Percentiles rank a stretch among this genome's conserved stretches.
Evolutionary conservation across 257 asterid species (phyloP).

Genomic region (Solanum chmielewskii): DNA sequence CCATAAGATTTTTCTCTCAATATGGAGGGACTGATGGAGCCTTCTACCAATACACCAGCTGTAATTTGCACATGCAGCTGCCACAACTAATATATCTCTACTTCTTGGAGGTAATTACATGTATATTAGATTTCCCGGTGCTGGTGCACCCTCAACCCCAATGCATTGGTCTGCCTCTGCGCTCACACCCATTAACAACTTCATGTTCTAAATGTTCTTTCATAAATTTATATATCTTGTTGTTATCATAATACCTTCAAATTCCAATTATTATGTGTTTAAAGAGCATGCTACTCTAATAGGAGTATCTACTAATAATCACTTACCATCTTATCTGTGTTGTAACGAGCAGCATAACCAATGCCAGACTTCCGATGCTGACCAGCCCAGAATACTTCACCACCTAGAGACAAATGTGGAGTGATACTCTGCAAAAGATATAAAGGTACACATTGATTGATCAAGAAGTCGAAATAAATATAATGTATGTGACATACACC

Average conservation of each 20-base stretch:
- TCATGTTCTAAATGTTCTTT: neutral
- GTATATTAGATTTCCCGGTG: neutral
- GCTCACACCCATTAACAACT: neutral
- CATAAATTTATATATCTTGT: neutral
- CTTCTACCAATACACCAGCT: neutral
- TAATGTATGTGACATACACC: neutral
- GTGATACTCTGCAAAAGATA: constrained; percentile 65
- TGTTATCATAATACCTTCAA: neutral
- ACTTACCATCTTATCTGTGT: constrained; percentile 80
- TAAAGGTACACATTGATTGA: neutral
- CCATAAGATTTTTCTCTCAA: neutral
- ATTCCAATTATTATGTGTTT: neutral
- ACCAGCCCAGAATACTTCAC: constrained; percentile 97
- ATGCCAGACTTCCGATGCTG: constrained; percentile 89
- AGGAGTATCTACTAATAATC: neutral
- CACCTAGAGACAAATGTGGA: constrained; percentile 70
- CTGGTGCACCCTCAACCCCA: neutral
- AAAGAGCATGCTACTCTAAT: neutral
- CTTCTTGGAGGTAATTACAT: neutral
- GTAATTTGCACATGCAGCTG: neutral
- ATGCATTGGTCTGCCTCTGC: neutral
- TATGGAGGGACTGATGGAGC: neutral
- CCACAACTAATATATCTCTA: neutral
- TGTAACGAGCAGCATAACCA: constrained; percentile 89
- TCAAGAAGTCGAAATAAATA: neutral